A percentile compares a stretch with the other conserved stretches of the same genome.
Evolutionary conservation across 148 eudicot species (phyloP).

Genomic region (Cornus controversa): DNA sequence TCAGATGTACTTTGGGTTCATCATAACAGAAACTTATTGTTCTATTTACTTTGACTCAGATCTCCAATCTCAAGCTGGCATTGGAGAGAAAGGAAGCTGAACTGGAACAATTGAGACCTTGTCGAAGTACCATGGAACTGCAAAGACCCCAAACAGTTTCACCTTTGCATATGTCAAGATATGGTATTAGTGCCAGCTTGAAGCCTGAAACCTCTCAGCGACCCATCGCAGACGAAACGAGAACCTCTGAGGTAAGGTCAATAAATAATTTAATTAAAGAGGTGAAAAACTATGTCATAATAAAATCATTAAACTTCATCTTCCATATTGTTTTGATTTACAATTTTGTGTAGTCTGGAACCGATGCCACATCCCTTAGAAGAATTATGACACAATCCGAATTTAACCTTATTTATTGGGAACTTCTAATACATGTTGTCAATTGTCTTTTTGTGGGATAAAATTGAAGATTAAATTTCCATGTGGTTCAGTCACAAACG

Average conservation of each 20-base stretch:
- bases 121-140: conserved; percentile 35
- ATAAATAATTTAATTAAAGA: background rate
- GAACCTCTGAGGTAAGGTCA: conserved; percentile 50
- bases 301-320: background rate
- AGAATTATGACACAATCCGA: background rate
- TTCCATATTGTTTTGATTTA: background rate
- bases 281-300: background rate
- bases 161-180: conserved; percentile 53
- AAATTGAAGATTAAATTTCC: background rate
- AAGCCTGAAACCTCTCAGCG: conserved; percentile 48
- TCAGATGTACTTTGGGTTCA: background rate
- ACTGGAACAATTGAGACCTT: conserved; percentile 57
- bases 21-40: background rate
- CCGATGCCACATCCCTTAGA: background rate
- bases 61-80: conserved; percentile 62
- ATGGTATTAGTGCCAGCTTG: conserved; percentile 28
- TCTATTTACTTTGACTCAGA: conserved; percentile 34
- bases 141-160: conserved; percentile 57
- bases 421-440: background rate
- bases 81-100: conserved; percentile 88
- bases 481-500: background rate
- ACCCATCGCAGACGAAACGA: conserved; percentile 36
- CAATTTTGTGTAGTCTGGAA: background rate
- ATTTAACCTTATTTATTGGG: background rate
- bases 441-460: background rate